Evolutionary conservation across 2,329 filamentous ascomycete genomes (phyloP), one percentile per base, ranked within the genome.

Genomic region (Magnaporthiopsis incrustans): DNA sequence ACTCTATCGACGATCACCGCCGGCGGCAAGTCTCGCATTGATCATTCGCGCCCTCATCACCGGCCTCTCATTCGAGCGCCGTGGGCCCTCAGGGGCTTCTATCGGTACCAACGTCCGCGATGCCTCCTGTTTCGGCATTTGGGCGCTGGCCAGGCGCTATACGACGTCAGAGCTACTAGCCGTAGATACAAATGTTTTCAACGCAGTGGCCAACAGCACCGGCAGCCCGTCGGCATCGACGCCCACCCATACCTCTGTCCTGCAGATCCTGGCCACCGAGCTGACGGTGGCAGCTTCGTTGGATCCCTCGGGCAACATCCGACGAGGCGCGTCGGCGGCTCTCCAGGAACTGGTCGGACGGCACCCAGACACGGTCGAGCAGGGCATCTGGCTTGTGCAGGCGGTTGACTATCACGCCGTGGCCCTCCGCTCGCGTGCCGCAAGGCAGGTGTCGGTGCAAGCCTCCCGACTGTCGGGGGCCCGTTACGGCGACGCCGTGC

Each of bases 91-190:
- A 3, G 94, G 95, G n/a, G 87, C 84, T 15, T 93, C 91, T 3
- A 81, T 94, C 14, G 95, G 95, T 2, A 89, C 91, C 1, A 97
- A 96, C 69, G 93, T 99, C 22, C 86, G 95, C 60, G 95, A 99
- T 77, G 94, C 95, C 15, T 92, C 95, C 3, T 97, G 93, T 73
- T 99, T 98, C 73, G 95, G 95, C 8, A 89, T 98, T 30, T 99
- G 95, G 95, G 90, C 93, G 1, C 75, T 98, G 10, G 91, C 94
- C 27, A 85, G 95, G 64, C 88, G 94, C 64, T 99, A 98, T 70
- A 87, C 85, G 1, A 97, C 92, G 0, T 72, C 79, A 0, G 94
- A 98, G 73, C 81, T 98, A 8, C 79, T 89, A 14, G 79, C 80
- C 0, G 83, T 96, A 1, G 3, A 53, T 8, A 53, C 44, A 10